phyloP scores from a whole-genome alignment of 148 eudicot species.

The Spergularia bocconei region DNA sequence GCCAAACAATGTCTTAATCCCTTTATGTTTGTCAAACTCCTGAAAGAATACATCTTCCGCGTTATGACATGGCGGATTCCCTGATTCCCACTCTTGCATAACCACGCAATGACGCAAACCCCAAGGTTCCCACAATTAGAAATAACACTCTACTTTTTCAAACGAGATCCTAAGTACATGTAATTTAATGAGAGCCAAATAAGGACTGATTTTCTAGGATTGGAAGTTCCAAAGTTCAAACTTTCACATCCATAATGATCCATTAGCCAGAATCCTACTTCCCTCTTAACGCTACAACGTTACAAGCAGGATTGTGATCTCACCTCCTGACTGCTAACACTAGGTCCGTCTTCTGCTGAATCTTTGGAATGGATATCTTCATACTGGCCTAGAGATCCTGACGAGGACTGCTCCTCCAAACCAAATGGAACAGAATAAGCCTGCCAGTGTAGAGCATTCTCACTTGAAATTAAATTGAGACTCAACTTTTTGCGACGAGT shows the following conservation, averaged over 20 bases:
- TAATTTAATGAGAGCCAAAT: background rate
- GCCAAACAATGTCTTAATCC: background rate
- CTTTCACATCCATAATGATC: background rate
- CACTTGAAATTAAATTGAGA: constrained; percentile 25
- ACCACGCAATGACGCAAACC: no score
- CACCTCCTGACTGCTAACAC: constrained; percentile 52
- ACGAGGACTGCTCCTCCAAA: constrained; percentile 47
- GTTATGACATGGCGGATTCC: background rate
- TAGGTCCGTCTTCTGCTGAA: constrained; percentile 34
- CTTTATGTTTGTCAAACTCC: constrained; percentile 1
- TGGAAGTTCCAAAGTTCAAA: background rate
- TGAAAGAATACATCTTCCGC: background rate
- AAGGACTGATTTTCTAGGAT: background rate
- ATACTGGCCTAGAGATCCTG: constrained; percentile 33
- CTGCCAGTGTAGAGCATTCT: constrained; percentile 27
- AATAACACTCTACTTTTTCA: background rate
- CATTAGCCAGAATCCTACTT: background rate
- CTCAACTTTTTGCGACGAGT: constrained; percentile 25
- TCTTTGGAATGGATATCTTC: constrained; percentile 27
- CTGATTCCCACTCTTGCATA: background rate
- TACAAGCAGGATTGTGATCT: constrained; percentile 7
- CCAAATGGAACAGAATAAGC: constrained; percentile 38
- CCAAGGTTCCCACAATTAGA: background rate
- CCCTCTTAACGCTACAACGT: background rate
- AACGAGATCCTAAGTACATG: background rate